Base-by-base conservation (phyloP, 768 basidiomycete genomes). In the Jaapia argillacea region DNA sequence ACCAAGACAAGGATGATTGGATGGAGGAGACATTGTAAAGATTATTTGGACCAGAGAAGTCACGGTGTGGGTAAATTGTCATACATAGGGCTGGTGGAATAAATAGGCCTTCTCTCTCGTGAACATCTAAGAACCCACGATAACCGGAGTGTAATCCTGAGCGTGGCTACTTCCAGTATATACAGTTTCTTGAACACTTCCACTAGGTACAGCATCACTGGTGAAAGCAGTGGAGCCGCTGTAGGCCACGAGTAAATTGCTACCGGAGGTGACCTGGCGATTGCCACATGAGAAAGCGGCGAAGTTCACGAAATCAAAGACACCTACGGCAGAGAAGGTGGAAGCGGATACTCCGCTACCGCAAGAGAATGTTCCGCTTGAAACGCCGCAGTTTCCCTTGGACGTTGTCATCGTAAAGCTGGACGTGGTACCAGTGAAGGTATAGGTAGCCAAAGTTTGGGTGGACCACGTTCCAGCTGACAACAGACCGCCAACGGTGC, bases 391-490 rank as follows among this genome's bases (percentile, higher is more conserved):
- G 41, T 56, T 62, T 12, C 79, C 79, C 56, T 79, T 79, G 7
- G 73, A 75, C 20, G 75, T 75, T 21, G 64, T 65, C 63, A 81
- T 64, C 6, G 74, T 78, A 61, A 79, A 78, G 51, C 70, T 68
- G 5, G 64, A 63, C 20, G 65, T 51, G 14, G 66, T 61, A 24
- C 75, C 74, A 5, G 70, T 65, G 23, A 74, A 46, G 1, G 71
- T 71, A 51, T 69, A 73, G 2, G 77, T 78, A 10, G 75, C 77
- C 25, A 71, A 62, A 5, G 76, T 78, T 55, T 79, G 77, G 6
- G 71, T 73, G 5, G 74, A 76, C 75, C 75, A 79, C 10, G 74
- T 79, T 16, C 75, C 79, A 5, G 51, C 53, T 2, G 72, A 67
- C 31, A 81, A 64, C 20, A 81, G 67, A 12, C 75, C 77, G 5